Percentiles rank a stretch among this genome's conserved stretches.
Evolutionary conservation across 306 rosid species (phyloP).

Genomic region (Hylodesmum podocarpum): DNA sequence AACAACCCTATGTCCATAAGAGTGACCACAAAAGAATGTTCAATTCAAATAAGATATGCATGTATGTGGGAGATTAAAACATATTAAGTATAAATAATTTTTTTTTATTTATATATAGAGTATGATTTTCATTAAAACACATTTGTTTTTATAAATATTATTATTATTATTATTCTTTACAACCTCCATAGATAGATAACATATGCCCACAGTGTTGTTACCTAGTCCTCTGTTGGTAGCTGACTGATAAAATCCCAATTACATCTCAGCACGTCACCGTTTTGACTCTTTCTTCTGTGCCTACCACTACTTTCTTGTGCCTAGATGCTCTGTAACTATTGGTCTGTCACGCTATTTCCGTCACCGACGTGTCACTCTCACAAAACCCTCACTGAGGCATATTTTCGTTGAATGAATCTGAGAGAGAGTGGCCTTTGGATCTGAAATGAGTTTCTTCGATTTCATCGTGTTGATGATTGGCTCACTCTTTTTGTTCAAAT

Average conservation of each 20-base stretch:
- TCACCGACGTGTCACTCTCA: background rate
- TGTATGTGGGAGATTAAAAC: no score
- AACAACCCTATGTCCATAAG: no score
- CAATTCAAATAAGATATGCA: no score
- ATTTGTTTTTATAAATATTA: no score
- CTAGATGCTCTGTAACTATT: conserved; percentile 17
- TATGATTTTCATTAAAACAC: no score
- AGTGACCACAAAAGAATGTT: no score
- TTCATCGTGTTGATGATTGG: conserved; percentile 33
- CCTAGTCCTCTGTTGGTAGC: no score
- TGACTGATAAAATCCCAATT: background rate
- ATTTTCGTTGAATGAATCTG: conserved; percentile 45
- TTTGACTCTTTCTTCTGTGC: background rate
- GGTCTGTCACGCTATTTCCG: conserved; percentile 22
- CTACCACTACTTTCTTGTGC: background rate
- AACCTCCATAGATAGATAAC: no score
- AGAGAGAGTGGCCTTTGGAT: conserved; percentile 49
- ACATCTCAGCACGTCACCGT: background rate
- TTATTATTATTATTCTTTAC: no score
- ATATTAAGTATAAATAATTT: no score
- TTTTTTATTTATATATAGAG: no score
- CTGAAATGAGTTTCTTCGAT: conserved; percentile 57
- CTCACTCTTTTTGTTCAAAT: conserved; percentile 30
- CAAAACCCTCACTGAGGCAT: conserved; percentile 45
- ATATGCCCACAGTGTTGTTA: no score